A percentile compares a stretch with the other conserved stretches of the same genome.
These are phyloP conservation scores for Fraxinus albicans DNA, from an alignment of 305 asterid species.

Conservation along the genomic window DNA sequence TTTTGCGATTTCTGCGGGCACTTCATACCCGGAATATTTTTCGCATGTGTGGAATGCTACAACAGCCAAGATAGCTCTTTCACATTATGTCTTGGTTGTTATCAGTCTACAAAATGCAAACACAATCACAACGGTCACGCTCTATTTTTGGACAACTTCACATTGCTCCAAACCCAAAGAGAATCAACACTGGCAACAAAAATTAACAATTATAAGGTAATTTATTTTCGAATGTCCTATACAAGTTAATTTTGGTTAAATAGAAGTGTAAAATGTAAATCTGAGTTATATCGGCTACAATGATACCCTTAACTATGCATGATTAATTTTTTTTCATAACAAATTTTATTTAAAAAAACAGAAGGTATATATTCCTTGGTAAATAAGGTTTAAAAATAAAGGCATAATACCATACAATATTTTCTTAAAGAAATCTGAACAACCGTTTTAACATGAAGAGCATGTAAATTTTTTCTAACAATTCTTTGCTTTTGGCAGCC, in stretches of 20 bases:
- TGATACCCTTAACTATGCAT: not conserved
- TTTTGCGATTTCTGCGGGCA: slow-evolving; percentile 30
- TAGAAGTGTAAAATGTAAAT: too few species aligned
- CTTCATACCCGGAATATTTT: slow-evolving; percentile 32
- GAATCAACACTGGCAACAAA: not conserved
- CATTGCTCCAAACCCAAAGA: slow-evolving; percentile 23
- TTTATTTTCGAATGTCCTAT: not conserved
- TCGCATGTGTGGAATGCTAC: slow-evolving; percentile 30
- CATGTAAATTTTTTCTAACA: not conserved
- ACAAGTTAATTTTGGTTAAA: not conserved
- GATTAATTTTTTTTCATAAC: too few species aligned
- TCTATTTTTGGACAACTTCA: slow-evolving; percentile 34
- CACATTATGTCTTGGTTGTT: slow-evolving; percentile 21
- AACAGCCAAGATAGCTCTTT: slow-evolving; percentile 6
- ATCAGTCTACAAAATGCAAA: slow-evolving; percentile 3
- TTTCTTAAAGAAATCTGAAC: too few species aligned
- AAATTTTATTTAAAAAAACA: too few species aligned
- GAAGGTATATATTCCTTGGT: too few species aligned
- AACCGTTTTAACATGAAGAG: too few species aligned
- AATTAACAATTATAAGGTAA: not conserved
- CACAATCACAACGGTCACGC: slow-evolving; percentile 25
- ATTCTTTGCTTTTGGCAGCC: not conserved
- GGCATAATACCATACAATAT: too few species aligned
- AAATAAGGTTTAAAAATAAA: too few species aligned
- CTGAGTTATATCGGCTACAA: not conserved